phyloP scores from a whole-genome alignment of 495 filamentous ascomycete genomes.

The Tricharina praecox region DNA sequence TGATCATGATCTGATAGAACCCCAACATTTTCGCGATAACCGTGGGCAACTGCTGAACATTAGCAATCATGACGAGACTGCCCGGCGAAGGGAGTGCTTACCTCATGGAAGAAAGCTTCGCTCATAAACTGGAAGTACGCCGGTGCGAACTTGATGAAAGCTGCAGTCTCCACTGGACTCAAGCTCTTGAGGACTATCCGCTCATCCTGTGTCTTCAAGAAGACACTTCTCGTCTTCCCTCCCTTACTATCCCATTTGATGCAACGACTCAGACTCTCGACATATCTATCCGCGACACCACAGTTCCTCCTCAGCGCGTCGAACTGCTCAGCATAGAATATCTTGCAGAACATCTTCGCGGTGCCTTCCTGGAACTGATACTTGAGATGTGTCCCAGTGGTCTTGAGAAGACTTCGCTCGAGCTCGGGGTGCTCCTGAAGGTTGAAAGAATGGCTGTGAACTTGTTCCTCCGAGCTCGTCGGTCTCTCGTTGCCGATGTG shows the following conservation, averaged over 20 bases:
- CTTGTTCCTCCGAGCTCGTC: constrained; percentile 20
- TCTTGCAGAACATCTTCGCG: constrained; percentile 89
- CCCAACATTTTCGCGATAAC: constrained; percentile 99
- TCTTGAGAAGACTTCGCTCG: constrained; percentile 58
- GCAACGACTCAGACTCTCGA: constrained; percentile 87
- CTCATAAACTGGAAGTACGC: constrained; percentile 97
- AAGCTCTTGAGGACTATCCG: constrained; percentile 79
- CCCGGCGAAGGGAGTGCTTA: background rate
- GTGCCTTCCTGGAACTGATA: constrained; percentile 85
- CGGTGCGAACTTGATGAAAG: constrained; percentile 86
- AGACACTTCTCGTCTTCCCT: constrained; percentile 95
- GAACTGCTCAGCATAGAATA: constrained; percentile 96
- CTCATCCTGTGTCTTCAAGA: constrained; percentile 90
- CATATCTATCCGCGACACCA: constrained; percentile 79
- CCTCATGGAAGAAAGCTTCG: constrained; percentile 82
- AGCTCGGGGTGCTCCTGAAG: constrained; percentile 40
- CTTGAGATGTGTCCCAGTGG: constrained; percentile 78
- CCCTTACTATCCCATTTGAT: constrained; percentile 97
- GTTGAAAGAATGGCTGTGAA: constrained; percentile 14
- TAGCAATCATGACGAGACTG: background rate
- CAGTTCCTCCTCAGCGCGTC: constrained; percentile 86
- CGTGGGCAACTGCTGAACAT: constrained; percentile 44
- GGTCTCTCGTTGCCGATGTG: constrained; percentile 25
- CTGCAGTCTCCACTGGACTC: constrained; percentile 74
- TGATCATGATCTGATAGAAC: constrained; percentile 93